Evolutionary conservation across 202 grass and related monocot genomes (phyloP), one percentile per base, ranked within the genome.

Genomic region (Panicum hallii): DNA sequence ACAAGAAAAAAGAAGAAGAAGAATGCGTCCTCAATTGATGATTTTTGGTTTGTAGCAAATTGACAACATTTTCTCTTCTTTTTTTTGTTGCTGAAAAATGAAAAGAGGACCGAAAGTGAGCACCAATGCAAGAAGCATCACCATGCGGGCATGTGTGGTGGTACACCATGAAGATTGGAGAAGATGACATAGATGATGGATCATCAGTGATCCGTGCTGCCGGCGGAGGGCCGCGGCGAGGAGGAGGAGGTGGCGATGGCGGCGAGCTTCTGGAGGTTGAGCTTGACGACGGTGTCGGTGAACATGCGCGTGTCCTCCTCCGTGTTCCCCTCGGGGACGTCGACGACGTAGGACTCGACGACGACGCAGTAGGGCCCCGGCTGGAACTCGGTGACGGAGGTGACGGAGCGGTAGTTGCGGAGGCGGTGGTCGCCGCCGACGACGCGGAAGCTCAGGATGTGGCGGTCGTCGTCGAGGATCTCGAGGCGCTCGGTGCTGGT

Each of bases 211-310:
- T 42, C 63, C 32, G 11, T 63, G 43, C 30, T 6, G 14, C n/a
- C 17, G 54, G 0, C 17, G 52, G 74, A 40, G 3, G 73, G 74
- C 63, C 22, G 20, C 17, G 72, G 64, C 4, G 58, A 38, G 0
- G 63, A 42, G 2, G 81, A 68, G 14, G 79, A 45, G 30, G 90
- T 90, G 9, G 81, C 89, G 14, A 88, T 70, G 63, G 89, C 78
- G 61, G 95, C 91, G 44, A 98, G 95, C 88, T 95, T 95, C 85
- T 98, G 95, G 61, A 98, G 95, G 82, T 98, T 98, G 78, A 98
- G 91, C 86, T 86, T 93, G 77, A 98, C 87, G 65, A 98, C 86
- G 49, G 95, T 98, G 66, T 98, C 95, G 26, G 95, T 94, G 81
- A 98, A 95, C 82, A 98, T 88, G 69, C 93, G 81, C 1, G 95